phyloP scores from a whole-genome alignment of 2,329 filamentous ascomycete species.

The Cryphonectria radicalis region DNA sequence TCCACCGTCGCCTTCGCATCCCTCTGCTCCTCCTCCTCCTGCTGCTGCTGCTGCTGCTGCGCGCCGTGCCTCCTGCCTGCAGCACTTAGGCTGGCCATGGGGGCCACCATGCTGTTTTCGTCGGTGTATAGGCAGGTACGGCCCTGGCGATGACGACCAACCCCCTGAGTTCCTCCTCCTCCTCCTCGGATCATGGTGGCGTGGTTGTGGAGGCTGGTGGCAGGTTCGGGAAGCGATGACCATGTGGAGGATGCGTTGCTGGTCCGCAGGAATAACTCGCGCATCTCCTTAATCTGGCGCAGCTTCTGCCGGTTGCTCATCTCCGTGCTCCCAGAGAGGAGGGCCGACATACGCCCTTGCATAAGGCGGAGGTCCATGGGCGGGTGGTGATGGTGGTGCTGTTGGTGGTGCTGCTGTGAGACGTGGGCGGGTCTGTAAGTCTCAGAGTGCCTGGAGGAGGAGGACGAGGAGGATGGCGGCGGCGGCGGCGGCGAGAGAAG shows the following conservation, averaged over 20 bases:
- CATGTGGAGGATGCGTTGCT: background rate
- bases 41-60: background rate
- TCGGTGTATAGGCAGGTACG: slow-evolving; percentile 15
- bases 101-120: slow-evolving; percentile 20
- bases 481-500: background rate
- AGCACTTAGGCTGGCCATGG: slow-evolving; percentile 7
- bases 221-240: background rate
- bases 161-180: background rate
- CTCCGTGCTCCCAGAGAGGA: slow-evolving; percentile 5
- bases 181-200: background rate
- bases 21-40: slow-evolving; percentile 8
- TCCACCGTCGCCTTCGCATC: slow-evolving; percentile 1
- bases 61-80: slow-evolving; percentile 12
- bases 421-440: background rate
- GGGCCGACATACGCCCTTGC: slow-evolving; percentile 19
- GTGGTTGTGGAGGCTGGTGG: background rate
- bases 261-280: slow-evolving; percentile 12
- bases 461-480: background rate
- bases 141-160: background rate
- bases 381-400: background rate
- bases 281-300: slow-evolving; percentile 19
- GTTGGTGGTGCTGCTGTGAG: background rate
- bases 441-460: background rate
- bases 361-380: slow-evolving; percentile 12
- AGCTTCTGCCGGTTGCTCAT: slow-evolving; percentile 8